phyloP scores from a whole-genome alignment of 108 stramenopile species.

The Skeletonema menzelii region DNA sequence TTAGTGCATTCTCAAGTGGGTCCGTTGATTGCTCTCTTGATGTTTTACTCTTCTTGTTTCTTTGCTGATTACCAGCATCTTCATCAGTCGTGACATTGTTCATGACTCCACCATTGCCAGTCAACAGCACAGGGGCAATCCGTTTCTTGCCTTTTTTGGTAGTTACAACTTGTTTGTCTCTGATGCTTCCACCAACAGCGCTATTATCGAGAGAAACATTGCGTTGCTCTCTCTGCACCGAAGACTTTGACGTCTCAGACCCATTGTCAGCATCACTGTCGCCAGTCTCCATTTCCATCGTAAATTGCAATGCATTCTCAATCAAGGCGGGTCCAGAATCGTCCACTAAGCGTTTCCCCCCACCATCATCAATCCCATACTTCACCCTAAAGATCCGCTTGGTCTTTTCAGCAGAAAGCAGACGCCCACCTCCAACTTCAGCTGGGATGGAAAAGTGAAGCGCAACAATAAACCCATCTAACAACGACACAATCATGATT shows the following conservation, averaged over 20 bases:
- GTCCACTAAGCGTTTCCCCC: conserved; percentile 64
- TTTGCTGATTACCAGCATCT: conserved; percentile 15
- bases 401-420: conserved; percentile 55
- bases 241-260: background rate
- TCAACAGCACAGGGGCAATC: conserved; percentile 58
- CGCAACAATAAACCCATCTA: conserved; percentile 86
- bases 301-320: conserved; percentile 81
- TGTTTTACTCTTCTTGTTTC: conserved; percentile 25
- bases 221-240: background rate
- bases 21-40: conserved; percentile 31
- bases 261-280: conserved; percentile 15
- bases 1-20: conserved; percentile 55
- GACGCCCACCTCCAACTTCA: conserved; percentile 65
- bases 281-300: conserved; percentile 58
- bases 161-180: conserved; percentile 21
- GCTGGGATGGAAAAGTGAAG: conserved; percentile 65
- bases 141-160: conserved; percentile 68
- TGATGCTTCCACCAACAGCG: conserved; percentile 1
- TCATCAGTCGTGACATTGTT: conserved; percentile 30
- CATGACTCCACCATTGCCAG: conserved; percentile 4
- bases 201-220: background rate
- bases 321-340: conserved; percentile 73
- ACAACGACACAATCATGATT: conserved; percentile 69
- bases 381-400: conserved; percentile 65
- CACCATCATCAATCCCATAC: conserved; percentile 78